Conservation (phyloP, 768 basidiomycete species). For the Boletus reticulatus region DNA sequence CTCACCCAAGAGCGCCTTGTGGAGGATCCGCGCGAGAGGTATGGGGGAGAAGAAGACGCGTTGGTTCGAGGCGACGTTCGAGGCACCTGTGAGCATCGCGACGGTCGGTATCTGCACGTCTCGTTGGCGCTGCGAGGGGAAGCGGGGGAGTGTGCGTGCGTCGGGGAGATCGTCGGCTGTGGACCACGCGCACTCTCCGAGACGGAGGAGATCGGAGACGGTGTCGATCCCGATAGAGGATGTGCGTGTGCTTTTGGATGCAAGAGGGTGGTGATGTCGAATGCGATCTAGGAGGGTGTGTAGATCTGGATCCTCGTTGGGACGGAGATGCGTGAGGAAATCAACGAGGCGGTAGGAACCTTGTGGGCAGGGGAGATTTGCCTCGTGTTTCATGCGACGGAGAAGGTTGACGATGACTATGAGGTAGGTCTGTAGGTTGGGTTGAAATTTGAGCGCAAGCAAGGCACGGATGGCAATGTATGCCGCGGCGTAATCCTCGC, state of each 20-base stretch:
- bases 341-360: conserved; percentile 22
- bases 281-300: conserved; percentile 18
- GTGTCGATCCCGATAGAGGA: conserved; percentile 13
- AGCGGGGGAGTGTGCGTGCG: neutral
- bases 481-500: conserved; percentile 48
- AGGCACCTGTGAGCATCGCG: conserved; percentile 16
- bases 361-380: neutral
- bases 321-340: conserved; percentile 20
- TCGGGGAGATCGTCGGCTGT: conserved; percentile 3
- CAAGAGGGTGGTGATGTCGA: neutral
- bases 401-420: conserved; percentile 40
- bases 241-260: neutral
- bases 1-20: conserved; percentile 16
- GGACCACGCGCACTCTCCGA: conserved; percentile 5
- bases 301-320: conserved; percentile 18
- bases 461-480: conserved; percentile 38
- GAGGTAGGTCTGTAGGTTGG: conserved; percentile 39
- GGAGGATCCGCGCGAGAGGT: conserved; percentile 23
- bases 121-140: neutral
- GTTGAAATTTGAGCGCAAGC: conserved; percentile 24
- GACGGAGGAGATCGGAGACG: conserved; percentile 22
- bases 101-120: conserved; percentile 10
- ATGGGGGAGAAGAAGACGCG: conserved; percentile 16
- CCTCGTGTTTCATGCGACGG: conserved; percentile 27
- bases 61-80: neutral